Conservation (phyloP, 1,284 basidiomycete species). For the Ceratobasidium sp. region DNA sequence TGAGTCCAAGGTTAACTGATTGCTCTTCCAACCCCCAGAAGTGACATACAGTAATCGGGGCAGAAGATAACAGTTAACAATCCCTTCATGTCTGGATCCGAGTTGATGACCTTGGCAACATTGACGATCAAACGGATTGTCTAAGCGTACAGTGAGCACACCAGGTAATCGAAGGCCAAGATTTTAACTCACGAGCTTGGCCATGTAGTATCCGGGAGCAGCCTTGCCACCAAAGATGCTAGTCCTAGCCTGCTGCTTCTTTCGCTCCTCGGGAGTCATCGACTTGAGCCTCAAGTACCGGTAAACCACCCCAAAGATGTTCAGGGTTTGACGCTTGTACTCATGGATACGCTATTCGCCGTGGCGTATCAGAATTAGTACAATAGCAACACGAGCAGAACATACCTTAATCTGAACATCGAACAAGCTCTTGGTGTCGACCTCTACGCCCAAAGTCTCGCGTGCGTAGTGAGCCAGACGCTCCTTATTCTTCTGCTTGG, state of each 20-base stretch:
- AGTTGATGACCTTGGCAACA: slow-evolving; percentile 83
- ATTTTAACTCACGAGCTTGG: slow-evolving; percentile 64
- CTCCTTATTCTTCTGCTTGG: slow-evolving; percentile 88
- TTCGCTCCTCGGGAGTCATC: slow-evolving; percentile 76
- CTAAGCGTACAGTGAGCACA: slow-evolving; percentile 47
- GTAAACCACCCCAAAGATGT: slow-evolving; percentile 80
- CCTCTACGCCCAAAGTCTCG: slow-evolving; percentile 67
- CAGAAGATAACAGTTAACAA: slow-evolving; percentile 83
- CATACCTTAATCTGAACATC: slow-evolving; percentile 89
- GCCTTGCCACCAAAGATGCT: slow-evolving; percentile 92
- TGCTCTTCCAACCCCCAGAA: background rate
- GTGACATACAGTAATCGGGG: slow-evolving; percentile 71
- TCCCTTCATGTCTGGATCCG: slow-evolving; percentile 84
- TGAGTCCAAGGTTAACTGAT: slow-evolving; percentile 1
- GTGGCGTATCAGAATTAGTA: too few relatives aligned
- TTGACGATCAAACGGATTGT: slow-evolving; percentile 93
- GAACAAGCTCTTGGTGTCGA: slow-evolving; percentile 81
- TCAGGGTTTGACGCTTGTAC: slow-evolving; percentile 90
- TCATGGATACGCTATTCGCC: slow-evolving; percentile 71
- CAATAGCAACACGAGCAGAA: slow-evolving; percentile 21
- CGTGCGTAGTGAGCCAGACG: slow-evolving; percentile 80
- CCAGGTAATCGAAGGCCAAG: slow-evolving; percentile 34
- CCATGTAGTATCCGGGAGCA: slow-evolving; percentile 75
- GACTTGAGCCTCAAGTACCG: slow-evolving; percentile 83
- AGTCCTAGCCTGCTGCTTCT: slow-evolving; percentile 79